phyloP scores from a whole-genome alignment of 2,329 filamentous ascomycete species.

The Clarireedia monteithiana region DNA sequence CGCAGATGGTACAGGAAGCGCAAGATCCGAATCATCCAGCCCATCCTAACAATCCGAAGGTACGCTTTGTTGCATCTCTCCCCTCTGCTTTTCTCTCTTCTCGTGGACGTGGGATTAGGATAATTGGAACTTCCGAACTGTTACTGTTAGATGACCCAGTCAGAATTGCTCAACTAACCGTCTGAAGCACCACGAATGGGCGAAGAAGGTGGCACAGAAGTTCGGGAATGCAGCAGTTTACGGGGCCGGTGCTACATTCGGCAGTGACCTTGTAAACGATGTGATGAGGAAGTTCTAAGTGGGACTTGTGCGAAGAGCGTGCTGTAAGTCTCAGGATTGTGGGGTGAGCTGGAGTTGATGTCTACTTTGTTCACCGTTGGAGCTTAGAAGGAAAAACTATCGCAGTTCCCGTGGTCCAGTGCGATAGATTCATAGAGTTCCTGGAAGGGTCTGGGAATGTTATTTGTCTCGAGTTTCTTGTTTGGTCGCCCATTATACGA shows the following conservation, averaged over 20 bases:
- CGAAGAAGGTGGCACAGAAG: constrained; percentile 19
- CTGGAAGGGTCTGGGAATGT: too few species aligned
- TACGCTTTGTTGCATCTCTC: background rate
- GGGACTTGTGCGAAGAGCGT: background rate
- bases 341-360: background rate
- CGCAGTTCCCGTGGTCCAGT: too few species aligned
- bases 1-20: constrained; percentile 22
- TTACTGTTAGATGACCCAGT: too few species aligned
- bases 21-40: constrained; percentile 28
- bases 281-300: constrained; percentile 5
- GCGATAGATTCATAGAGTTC: too few species aligned
- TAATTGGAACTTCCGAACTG: background rate
- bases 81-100: background rate
- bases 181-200: constrained; percentile 26
- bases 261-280: constrained; percentile 19
- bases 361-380: background rate
- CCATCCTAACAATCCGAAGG: constrained; percentile 26
- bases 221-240: constrained; percentile 28
- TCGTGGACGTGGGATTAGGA: background rate
- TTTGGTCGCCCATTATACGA: too few species aligned
- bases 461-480: too few species aligned
- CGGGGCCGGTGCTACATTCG: constrained; percentile 28
- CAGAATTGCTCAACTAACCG: background rate
- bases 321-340: background rate
- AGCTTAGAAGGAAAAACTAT: too few species aligned